phyloP scores from a whole-genome alignment of 768 basidiomycete genomes.

The Auricularia auricula-judae region DNA sequence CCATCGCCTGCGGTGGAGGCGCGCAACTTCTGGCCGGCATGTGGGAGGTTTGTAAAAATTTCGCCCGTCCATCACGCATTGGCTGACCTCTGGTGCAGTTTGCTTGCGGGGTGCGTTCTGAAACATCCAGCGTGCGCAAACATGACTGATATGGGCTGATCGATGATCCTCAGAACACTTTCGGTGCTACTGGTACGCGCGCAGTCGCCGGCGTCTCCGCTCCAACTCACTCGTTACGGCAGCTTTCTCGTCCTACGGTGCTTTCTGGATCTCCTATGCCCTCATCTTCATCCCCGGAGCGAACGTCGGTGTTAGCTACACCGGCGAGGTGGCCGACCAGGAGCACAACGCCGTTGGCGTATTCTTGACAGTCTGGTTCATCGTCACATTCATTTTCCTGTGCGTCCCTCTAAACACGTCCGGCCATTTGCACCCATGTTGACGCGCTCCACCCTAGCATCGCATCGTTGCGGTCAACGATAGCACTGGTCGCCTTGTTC shows the following conservation, averaged over 20 bases:
- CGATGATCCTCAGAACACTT: background rate
- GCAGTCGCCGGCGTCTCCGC: no score
- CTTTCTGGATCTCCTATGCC: constrained; percentile 82
- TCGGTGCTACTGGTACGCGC: background rate
- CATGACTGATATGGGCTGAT: no score
- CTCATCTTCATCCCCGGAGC: constrained; percentile 59
- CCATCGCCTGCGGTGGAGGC: constrained; percentile 73
- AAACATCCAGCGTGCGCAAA: no score
- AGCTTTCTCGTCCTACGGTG: constrained; percentile 79
- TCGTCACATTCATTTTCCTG: constrained; percentile 61
- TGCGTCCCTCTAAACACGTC: constrained; percentile 22
- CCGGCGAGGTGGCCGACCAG: constrained; percentile 19
- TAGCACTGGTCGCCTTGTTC: constrained; percentile 40
- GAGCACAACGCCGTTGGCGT: constrained; percentile 56
- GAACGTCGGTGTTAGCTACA: constrained; percentile 49
- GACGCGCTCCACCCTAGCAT: constrained; percentile 20
- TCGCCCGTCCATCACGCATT: background rate
- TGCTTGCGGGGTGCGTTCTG: background rate
- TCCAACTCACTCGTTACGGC: no score
- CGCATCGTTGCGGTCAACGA: constrained; percentile 38
- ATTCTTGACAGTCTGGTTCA: constrained; percentile 62
- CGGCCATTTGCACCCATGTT: background rate
- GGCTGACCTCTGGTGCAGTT: background rate
- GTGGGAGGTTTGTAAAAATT: constrained; percentile 49
- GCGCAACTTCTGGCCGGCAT: constrained; percentile 81